Conservation (phyloP, 352 stramenopile species). For the Pythium aristosporum region DNA sequence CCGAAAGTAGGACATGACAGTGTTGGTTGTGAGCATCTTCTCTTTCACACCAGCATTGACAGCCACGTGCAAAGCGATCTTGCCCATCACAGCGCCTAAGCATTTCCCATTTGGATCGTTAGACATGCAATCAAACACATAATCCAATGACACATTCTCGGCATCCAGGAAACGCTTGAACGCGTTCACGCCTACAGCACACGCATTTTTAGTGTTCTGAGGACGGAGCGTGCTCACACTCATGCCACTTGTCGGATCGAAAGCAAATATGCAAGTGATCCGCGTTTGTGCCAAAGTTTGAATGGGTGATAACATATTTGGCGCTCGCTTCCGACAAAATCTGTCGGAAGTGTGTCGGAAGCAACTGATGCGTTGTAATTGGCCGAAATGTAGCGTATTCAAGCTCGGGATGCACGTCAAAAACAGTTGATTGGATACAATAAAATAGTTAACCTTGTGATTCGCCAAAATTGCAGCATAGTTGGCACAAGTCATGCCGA, state of each 20-base stretch:
- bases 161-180: constrained; percentile 9
- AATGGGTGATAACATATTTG: constrained; percentile 12
- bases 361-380: neutral
- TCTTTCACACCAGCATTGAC: constrained; percentile 17
- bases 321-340: constrained; percentile 15
- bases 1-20: constrained; percentile 14
- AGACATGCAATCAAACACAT: constrained; percentile 21
- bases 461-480: constrained; percentile 5
- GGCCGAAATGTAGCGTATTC: neutral
- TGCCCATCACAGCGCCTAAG: constrained; percentile 11
- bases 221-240: constrained; percentile 7
- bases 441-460: neutral
- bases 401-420: neutral
- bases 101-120: constrained; percentile 15
- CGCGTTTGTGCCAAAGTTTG: neutral
- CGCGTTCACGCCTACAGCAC: constrained; percentile 10
- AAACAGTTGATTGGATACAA: neutral
- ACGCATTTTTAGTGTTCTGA: constrained; percentile 16
- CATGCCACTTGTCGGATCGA: constrained; percentile 10
- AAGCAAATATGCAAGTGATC: constrained; percentile 16
- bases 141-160: constrained; percentile 26
- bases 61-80: constrained; percentile 18
- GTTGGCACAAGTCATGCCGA: constrained; percentile 6
- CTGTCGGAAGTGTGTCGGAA: constrained; percentile 14
- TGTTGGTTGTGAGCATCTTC: constrained; percentile 5